Evolutionary conservation across 176 grass and related monocot species (phyloP).

Genomic region (Themeda triandra): DNA sequence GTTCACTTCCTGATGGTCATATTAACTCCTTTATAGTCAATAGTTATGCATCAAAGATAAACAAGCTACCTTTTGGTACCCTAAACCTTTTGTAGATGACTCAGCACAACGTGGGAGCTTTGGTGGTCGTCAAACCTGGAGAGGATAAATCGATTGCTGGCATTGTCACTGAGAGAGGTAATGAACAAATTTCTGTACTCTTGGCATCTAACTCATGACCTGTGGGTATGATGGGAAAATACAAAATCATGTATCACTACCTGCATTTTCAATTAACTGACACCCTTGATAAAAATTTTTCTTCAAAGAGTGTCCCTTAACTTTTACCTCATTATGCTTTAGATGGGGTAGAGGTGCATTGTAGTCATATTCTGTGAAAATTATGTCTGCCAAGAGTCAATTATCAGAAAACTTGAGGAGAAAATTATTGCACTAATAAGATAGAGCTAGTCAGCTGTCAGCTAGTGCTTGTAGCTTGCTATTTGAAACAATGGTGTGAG

Average conservation of each 20-base stretch:
- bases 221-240: neutral
- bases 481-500: neutral
- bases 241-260: neutral
- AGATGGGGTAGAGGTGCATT: neutral
- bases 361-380: neutral
- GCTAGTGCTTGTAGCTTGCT: neutral
- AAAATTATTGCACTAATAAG: neutral
- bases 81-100: conserved; percentile 62
- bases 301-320: neutral
- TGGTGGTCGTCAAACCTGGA: conserved; percentile 92
- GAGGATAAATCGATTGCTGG: conserved; percentile 70
- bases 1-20: neutral
- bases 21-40: neutral
- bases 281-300: neutral
- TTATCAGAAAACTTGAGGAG: neutral
- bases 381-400: no score
- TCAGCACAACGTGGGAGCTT: conserved; percentile 92
- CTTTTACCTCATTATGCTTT: neutral
- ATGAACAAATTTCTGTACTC: neutral
- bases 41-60: conserved; percentile 6
- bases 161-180: conserved; percentile 99
- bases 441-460: neutral
- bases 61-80: neutral
- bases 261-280: neutral
- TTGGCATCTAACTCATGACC: neutral